These are phyloP conservation scores for Acorus gramineus DNA, from an alignment of 106 monocot genomes.

Conservation along the genomic window DNA sequence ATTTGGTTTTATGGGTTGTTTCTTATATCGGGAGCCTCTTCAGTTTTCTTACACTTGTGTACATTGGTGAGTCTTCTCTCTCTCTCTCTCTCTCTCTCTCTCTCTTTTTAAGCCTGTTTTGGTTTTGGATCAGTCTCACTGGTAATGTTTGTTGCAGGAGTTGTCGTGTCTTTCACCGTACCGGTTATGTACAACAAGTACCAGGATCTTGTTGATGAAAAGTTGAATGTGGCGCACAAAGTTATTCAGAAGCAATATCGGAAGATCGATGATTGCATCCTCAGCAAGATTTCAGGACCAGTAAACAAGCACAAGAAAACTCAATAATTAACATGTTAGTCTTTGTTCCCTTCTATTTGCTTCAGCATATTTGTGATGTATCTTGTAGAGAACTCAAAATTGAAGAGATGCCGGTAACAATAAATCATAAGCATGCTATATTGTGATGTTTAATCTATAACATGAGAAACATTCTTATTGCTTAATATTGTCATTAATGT, in stretches of 20 bases:
- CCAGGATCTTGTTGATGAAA: constrained; percentile 69
- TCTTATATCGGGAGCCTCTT: constrained; percentile 70
- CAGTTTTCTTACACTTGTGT: constrained; percentile 73
- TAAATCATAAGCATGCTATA: too few relatives aligned
- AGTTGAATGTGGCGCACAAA: constrained; percentile 31
- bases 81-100: background rate
- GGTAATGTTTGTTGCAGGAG: constrained; percentile 28
- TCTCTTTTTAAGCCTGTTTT: too few relatives aligned
- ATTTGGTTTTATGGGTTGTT: constrained; percentile 55
- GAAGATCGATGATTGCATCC: constrained; percentile 3
- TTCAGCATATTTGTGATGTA: too few relatives aligned
- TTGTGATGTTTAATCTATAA: too few relatives aligned
- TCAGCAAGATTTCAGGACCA: constrained; percentile 21
- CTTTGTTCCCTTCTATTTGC: too few relatives aligned
- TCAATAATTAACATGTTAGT: constrained; percentile 27
- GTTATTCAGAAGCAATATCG: constrained; percentile 28
- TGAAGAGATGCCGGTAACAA: too few relatives aligned
- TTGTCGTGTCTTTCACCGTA: constrained; percentile 37
- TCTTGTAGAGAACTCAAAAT: too few relatives aligned
- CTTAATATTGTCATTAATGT: too few relatives aligned
- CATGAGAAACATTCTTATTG: too few relatives aligned
- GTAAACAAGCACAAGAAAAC: constrained; percentile 58
- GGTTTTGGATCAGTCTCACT: too few relatives aligned
- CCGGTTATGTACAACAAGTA: constrained; percentile 75
- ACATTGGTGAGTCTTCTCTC: constrained; percentile 52